phyloP scores from a whole-genome alignment of 805 yeast species.

The Alloascoidea africana region DNA sequence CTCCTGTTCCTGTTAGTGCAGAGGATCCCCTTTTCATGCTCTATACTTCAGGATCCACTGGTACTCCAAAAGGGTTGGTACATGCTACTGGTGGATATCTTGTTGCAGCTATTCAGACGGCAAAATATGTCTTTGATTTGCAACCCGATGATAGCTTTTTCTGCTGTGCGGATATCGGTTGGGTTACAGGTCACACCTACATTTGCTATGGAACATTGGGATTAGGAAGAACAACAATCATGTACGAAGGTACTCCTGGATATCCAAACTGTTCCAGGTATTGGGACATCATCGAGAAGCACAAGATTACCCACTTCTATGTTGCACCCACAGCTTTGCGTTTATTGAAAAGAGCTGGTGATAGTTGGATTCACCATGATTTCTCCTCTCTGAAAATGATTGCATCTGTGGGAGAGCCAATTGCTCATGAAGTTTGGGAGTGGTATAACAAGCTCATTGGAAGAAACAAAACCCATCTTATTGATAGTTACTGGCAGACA shows the following conservation, averaged over 20 bases:
- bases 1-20: constrained; percentile 48
- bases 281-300: constrained; percentile 76
- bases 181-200: constrained; percentile 85
- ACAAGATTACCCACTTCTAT: constrained; percentile 72
- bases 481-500: constrained; percentile 86
- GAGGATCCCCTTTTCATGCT: constrained; percentile 58
- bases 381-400: constrained; percentile 77
- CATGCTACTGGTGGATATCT: constrained; percentile 74
- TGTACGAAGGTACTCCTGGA: constrained; percentile 81
- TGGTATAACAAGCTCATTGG: constrained; percentile 95
- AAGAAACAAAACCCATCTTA: constrained; percentile 73
- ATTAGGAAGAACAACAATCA: constrained; percentile 64
- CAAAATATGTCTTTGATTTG: constrained; percentile 63
- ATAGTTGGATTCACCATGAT: constrained; percentile 69
- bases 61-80: constrained; percentile 76
- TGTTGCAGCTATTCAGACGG: constrained; percentile 57
- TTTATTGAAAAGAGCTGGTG: constrained; percentile 81
- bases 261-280: constrained; percentile 70
- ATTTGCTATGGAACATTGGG: constrained; percentile 70
- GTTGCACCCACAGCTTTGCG: constrained; percentile 98
- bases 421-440: constrained; percentile 96
- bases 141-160: constrained; percentile 62
- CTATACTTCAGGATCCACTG: constrained; percentile 84
- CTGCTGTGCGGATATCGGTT: constrained; percentile 85
- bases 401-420: constrained; percentile 99